Conservation (phyloP, 345 rosid species). For the Trapa bicornis region DNA sequence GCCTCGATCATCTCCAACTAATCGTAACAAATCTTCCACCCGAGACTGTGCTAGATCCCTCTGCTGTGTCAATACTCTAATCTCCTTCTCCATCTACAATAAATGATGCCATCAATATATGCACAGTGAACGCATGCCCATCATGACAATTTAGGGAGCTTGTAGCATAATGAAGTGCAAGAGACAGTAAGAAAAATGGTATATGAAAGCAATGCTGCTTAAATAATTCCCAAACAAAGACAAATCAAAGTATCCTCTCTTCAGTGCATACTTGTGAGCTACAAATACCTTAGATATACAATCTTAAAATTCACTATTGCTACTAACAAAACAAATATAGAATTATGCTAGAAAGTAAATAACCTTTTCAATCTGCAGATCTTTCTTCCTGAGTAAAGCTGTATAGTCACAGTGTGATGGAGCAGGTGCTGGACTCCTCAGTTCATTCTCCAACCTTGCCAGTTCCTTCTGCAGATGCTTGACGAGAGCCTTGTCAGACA, state of each 20-base stretch:
- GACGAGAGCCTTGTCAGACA: conserved; percentile 98
- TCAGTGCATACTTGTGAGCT: not conserved
- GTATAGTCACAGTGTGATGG: conserved; percentile 47
- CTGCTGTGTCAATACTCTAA: conserved; percentile 61
- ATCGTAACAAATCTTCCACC: conserved; percentile 55
- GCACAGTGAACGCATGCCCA: not conserved
- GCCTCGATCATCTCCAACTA: conserved; percentile 47
- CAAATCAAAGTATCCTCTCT: not conserved
- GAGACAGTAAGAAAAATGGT: not conserved
- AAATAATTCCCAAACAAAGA: too few relatives aligned
- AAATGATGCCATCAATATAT: conserved; percentile 14
- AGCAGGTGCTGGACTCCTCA: conserved; percentile 55
- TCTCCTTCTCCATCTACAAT: conserved; percentile 79
- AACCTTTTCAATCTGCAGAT: conserved; percentile 90
- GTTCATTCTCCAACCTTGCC: conserved; percentile 87
- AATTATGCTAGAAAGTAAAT: not conserved
- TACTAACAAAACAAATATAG: not conserved
- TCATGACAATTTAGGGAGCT: not conserved
- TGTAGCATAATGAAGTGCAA: too few relatives aligned
- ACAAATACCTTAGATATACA: too few relatives aligned
- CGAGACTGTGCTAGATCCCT: conserved; percentile 82
- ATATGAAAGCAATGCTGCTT: not conserved
- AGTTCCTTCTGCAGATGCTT: conserved; percentile 86
- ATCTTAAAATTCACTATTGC: not conserved
- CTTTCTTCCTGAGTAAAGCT: conserved; percentile 65